Conservation (phyloP, 345 rosid species). For the Cardamine chenopodiifolia region DNA sequence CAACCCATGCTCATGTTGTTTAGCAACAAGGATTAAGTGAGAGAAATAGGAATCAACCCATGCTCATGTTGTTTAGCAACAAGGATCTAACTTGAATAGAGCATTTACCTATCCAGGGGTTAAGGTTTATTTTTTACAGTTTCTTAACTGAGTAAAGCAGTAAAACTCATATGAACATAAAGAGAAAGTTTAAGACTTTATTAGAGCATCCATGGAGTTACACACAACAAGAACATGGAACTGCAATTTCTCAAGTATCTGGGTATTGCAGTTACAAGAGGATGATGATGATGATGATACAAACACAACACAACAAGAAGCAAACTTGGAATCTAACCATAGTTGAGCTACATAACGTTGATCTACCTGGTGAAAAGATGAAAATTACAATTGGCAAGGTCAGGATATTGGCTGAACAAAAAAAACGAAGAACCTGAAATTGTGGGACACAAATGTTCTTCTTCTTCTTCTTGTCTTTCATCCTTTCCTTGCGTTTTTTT, state of each 20-base stretch:
- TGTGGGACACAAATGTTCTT: neutral
- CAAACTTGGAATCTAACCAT: conserved; percentile 29
- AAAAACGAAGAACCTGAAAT: conserved; percentile 39
- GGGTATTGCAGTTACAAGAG: conserved; percentile 26
- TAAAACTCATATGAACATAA: neutral
- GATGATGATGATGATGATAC: conserved; percentile 26
- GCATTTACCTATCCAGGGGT: conserved; percentile 11
- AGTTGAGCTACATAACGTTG: conserved; percentile 34
- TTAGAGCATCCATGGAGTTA: conserved; percentile 30
- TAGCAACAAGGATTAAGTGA: conserved; percentile 43
- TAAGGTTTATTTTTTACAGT: neutral
- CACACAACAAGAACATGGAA: conserved; percentile 18
- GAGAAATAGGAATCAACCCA: conserved; percentile 26
- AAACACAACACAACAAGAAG: conserved; percentile 34
- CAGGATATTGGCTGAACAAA: conserved; percentile 21
- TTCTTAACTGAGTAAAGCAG: neutral
- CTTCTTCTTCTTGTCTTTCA: conserved; percentile 7
- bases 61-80: conserved; percentile 13
- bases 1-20: conserved; percentile 27
- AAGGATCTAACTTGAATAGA: conserved; percentile 10
- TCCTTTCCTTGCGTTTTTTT: conserved; percentile 26
- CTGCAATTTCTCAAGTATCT: conserved; percentile 31
- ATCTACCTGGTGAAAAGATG: conserved; percentile 31
- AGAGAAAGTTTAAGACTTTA: conserved; percentile 34
- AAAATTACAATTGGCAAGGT: conserved; percentile 37